Percentiles rank a stretch among this genome's conserved stretches.
phyloP scores from a whole-genome alignment of 371 early-diverging fungal genomes.

The Hamiltosporidium magnivora region DNA sequence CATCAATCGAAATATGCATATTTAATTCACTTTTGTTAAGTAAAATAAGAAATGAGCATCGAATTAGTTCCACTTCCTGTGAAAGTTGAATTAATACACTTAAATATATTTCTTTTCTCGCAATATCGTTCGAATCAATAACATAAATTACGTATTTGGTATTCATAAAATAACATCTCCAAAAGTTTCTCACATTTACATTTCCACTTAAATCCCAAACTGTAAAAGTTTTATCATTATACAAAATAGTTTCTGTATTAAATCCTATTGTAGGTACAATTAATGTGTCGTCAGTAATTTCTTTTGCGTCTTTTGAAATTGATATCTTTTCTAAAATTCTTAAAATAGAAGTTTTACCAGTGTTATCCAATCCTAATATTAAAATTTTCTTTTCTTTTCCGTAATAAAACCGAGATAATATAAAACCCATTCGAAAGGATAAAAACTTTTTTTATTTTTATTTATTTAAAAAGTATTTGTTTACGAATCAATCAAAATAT shows the following conservation, averaged over 20 bases:
- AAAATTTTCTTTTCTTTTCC: conserved; percentile 1
- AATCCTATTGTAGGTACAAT: conserved; percentile 18
- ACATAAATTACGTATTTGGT: conserved; percentile 8
- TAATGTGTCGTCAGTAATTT: not conserved
- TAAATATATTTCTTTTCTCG: conserved; percentile 1
- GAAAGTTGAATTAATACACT: not conserved
- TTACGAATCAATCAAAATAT: too few relatives aligned
- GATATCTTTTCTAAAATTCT: not conserved
- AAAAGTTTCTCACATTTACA: conserved; percentile 7
- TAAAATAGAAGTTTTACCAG: conserved; percentile 1
- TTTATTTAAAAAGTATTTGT: too few relatives aligned
- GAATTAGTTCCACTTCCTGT: conserved; percentile 2
- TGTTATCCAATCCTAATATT: not conserved
- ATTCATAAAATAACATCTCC: conserved; percentile 14
- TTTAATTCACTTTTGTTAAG: conserved; percentile 8
- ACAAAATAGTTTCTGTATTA: not conserved
- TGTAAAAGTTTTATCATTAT: not conserved
- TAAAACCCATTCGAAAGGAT: not conserved
- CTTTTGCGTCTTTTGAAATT: not conserved
- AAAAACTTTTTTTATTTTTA: too few relatives aligned
- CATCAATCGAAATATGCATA: not conserved
- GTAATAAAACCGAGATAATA: not conserved
- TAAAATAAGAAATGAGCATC: conserved; percentile 5
- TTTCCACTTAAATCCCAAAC: conserved; percentile 16
- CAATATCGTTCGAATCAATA: conserved; percentile 7